Conservation (phyloP, 1,284 basidiomycete species). For the Cutaneotrichosporon cutaneum region DNA sequence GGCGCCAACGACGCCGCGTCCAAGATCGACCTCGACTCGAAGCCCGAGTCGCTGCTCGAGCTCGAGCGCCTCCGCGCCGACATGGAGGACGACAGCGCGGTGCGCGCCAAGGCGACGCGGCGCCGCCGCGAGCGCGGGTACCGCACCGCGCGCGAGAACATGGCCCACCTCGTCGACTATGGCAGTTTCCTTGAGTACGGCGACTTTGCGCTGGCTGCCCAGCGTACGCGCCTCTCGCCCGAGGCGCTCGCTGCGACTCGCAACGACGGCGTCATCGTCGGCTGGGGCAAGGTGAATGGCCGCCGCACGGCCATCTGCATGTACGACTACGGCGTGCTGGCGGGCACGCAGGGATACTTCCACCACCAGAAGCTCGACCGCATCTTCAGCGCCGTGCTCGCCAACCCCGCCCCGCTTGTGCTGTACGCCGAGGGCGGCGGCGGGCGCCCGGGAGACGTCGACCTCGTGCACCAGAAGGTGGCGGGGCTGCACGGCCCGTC, state of each 20-base stretch:
- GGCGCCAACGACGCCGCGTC: slow-evolving; percentile 4
- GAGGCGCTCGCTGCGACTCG: slow-evolving; percentile 20
- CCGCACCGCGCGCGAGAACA: slow-evolving; percentile 26
- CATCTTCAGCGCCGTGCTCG: slow-evolving; percentile 21
- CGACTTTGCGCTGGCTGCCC: slow-evolving; percentile 22
- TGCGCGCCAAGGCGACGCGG: slow-evolving; percentile 20
- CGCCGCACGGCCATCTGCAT: slow-evolving; percentile 20
- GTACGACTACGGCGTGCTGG: slow-evolving; percentile 26
- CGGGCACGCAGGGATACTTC: slow-evolving; percentile 26
- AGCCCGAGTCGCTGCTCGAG: slow-evolving; percentile 19
- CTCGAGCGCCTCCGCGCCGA: slow-evolving; percentile 22
- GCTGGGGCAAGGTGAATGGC: slow-evolving; percentile 25
- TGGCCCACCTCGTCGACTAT: slow-evolving; percentile 23
- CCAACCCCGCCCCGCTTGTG: slow-evolving; percentile 23
- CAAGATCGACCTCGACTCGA: slow-evolving; percentile 21
- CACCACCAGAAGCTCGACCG: slow-evolving; percentile 27
- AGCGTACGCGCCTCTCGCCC: slow-evolving; percentile 17
- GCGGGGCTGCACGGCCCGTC: slow-evolving; percentile 20
- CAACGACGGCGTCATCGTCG: slow-evolving; percentile 28
- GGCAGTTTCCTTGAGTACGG: slow-evolving; percentile 25
- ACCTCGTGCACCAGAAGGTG: slow-evolving; percentile 19
- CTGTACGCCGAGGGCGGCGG: slow-evolving; percentile 28
- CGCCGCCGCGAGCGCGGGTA: slow-evolving; percentile 16
- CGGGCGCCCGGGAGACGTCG: slow-evolving; percentile 25
- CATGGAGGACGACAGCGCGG: slow-evolving; percentile 14